A percentile compares a stretch with the other conserved stretches of the same genome.
phyloP scores from a whole-genome alignment of 1,139 yeast genomes.

The Yamadazyma sp. region DNA sequence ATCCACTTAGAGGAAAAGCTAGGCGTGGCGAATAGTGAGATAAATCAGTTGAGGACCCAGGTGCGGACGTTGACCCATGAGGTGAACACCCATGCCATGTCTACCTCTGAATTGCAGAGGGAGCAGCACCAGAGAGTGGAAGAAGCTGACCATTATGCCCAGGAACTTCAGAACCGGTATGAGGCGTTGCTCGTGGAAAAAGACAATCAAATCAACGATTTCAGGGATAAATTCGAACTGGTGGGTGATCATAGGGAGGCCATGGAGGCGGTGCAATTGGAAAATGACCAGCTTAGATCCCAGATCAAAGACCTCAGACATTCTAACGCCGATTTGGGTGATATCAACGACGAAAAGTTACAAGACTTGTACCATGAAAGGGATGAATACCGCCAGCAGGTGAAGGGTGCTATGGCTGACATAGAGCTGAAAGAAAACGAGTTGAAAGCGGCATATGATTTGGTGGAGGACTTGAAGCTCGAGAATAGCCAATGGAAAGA shows the following conservation, averaged over 20 bases:
- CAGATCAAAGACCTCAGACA: neutral
- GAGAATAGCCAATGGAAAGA: constrained; percentile 4
- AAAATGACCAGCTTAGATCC: neutral
- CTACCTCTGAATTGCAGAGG: constrained; percentile 3
- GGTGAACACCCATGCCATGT: constrained; percentile 1
- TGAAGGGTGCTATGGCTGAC: neutral
- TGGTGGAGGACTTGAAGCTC: constrained; percentile 11
- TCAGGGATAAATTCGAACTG: neutral
- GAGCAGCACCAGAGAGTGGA: constrained; percentile 1
- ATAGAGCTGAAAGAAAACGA: neutral
- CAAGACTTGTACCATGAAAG: neutral
- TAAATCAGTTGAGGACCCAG: constrained; percentile 5
- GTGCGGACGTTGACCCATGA: constrained; percentile 4
- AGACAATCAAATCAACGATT: constrained; percentile 1
- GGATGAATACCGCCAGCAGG: neutral
- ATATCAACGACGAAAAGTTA: neutral
- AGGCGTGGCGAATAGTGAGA: constrained; percentile 17
- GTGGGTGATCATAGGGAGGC: neutral
- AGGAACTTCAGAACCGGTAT: constrained; percentile 1
- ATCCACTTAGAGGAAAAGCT: constrained; percentile 41
- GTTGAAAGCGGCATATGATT: constrained; percentile 4
- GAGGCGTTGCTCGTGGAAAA: constrained; percentile 4
- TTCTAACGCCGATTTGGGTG: neutral
- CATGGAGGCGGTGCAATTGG: neutral
- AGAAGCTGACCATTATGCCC: too few relatives aligned